Evolutionary conservation across 2,329 filamentous ascomycete genomes (phyloP).

Genomic region (Trichoderma gracile): DNA sequence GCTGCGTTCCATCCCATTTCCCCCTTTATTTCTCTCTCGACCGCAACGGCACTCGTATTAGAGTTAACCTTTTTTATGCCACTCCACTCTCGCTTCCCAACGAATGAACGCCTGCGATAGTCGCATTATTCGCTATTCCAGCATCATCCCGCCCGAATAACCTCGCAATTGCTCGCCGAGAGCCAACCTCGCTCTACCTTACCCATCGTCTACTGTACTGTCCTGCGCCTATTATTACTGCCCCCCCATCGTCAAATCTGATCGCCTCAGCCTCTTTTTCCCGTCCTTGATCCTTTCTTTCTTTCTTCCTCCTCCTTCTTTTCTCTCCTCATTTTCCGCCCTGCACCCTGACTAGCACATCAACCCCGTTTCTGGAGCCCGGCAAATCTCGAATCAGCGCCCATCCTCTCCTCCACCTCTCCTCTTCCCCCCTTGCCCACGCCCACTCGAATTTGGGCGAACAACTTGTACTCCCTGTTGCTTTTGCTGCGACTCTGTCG

Average conservation of each 20-base stretch:
- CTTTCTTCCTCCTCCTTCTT: no score
- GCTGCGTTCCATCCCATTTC: constrained; percentile 25
- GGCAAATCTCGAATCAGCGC: constrained; percentile 10
- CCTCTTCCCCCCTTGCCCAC: neutral
- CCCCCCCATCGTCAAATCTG: neutral
- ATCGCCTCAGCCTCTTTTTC: neutral
- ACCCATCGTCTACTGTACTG: neutral
- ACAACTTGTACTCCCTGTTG: constrained; percentile 25
- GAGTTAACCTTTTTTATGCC: constrained; percentile 20
- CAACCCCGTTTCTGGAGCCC: constrained; percentile 9
- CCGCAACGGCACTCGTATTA: constrained; percentile 25
- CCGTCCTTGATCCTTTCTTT: neutral
- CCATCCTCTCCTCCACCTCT: neutral
- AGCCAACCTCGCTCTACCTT: no score
- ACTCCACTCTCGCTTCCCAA: constrained; percentile 24
- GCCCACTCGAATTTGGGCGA: constrained; percentile 18
- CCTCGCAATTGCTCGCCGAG: no score
- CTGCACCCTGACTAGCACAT: constrained; percentile 16
- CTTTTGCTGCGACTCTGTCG: constrained; percentile 18
- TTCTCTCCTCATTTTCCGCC: neutral
- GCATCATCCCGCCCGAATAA: neutral
- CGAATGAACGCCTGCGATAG: constrained; percentile 11
- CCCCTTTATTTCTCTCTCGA: constrained; percentile 23
- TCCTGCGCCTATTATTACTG: no score
- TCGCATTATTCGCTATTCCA: neutral